Percentiles rank a stretch among this genome's conserved stretches.
These are phyloP conservation scores for Ceratocystis ficicola DNA, from an alignment of 2,329 filamentous ascomycete species.

Conservation along the genomic window DNA sequence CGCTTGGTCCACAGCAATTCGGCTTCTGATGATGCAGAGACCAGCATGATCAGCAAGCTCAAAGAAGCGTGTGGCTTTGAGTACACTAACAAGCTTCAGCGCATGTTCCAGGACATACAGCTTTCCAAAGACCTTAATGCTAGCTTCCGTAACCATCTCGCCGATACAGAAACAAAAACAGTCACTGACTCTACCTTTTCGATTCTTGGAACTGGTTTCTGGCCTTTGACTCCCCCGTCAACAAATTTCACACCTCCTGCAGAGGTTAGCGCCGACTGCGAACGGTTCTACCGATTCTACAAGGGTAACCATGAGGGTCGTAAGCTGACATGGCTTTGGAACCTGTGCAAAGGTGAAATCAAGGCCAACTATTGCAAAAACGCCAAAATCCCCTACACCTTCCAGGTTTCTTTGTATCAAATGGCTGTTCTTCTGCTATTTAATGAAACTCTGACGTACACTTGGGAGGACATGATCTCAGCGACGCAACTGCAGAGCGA, in stretches of 20 bases:
- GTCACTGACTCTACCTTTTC: conserved; percentile 77
- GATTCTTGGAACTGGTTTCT: conserved; percentile 91
- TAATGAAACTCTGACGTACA: conserved; percentile 76
- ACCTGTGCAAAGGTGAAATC: conserved; percentile 93
- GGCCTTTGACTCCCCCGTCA: conserved; percentile 77
- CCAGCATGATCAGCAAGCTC: conserved; percentile 97
- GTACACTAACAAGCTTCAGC: conserved; percentile 97
- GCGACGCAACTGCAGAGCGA: conserved; percentile 71
- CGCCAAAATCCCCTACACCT: conserved; percentile 84
- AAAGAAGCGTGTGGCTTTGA: conserved; percentile 98
- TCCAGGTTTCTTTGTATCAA: conserved; percentile 95
- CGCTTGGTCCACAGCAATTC: conserved; percentile 90
- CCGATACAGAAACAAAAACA: conserved; percentile 44
- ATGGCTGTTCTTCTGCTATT: conserved; percentile 93
- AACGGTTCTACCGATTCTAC: conserved; percentile 84
- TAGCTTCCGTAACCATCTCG: conserved; percentile 67
- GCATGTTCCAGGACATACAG: conserved; percentile 99
- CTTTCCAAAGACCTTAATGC: conserved; percentile 95
- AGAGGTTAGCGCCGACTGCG: conserved; percentile 75
- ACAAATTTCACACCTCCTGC: conserved; percentile 80
- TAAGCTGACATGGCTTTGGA: conserved; percentile 96
- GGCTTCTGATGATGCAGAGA: conserved; percentile 92
- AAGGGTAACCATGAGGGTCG: conserved; percentile 92
- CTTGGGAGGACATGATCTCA: conserved; percentile 76
- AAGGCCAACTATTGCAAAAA: conserved; percentile 85